phyloP scores from a whole-genome alignment of 331 rosid species.

The Pyrus hybrid region DNA sequence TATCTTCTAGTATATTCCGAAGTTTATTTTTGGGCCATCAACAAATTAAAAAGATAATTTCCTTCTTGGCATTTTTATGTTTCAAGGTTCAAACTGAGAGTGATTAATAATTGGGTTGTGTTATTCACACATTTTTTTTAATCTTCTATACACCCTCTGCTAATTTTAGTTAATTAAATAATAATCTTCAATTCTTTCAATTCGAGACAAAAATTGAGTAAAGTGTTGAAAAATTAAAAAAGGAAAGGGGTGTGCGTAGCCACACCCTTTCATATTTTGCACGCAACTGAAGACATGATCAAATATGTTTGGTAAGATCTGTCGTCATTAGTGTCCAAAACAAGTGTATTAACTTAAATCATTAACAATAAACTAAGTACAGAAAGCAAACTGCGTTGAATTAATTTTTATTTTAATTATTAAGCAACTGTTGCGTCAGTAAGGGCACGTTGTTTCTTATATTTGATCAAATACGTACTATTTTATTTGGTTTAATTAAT shows the following conservation, averaged over 20 bases:
- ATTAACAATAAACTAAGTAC: too few relatives aligned
- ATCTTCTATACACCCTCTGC: accelerated
- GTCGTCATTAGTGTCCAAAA: neutral
- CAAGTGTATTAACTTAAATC: too few relatives aligned
- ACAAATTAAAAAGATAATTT: neutral
- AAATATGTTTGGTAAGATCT: neutral
- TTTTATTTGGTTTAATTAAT: neutral
- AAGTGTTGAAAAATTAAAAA: too few relatives aligned
- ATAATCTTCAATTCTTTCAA: too few relatives aligned
- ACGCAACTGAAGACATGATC: neutral
- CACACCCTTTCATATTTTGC: neutral
- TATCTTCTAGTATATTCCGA: neutral
- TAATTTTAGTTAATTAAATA: too few relatives aligned
- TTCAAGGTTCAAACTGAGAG: neutral
- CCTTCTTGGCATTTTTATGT: neutral
- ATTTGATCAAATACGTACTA: neutral
- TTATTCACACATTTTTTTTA: too few relatives aligned
- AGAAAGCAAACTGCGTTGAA: neutral
- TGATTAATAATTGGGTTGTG: too few relatives aligned
- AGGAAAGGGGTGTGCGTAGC: too few relatives aligned
- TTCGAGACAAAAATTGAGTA: too few relatives aligned
- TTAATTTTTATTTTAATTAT: too few relatives aligned
- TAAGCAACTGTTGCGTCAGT: neutral
- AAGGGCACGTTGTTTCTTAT: neutral
- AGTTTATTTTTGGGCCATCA: neutral